Conservation (phyloP, 73 alveolate genomes). For the Paramecium bursaria region DNA sequence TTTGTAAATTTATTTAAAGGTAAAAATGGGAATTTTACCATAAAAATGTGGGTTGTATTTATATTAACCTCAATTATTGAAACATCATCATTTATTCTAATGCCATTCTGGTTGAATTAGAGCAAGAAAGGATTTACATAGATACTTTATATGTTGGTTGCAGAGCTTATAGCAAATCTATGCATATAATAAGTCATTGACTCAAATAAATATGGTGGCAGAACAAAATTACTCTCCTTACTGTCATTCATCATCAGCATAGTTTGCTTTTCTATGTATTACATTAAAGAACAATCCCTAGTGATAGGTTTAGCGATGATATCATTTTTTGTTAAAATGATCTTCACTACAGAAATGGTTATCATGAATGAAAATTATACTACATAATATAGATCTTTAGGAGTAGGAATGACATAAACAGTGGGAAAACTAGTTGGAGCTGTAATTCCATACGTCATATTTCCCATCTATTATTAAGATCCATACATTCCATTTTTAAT, state of each 20-base stretch:
- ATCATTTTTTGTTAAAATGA: conserved; percentile 43
- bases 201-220: conserved; percentile 31
- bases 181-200: conserved; percentile 6
- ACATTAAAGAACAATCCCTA: background rate
- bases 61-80: conserved; percentile 45
- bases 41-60: conserved; percentile 52
- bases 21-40: background rate
- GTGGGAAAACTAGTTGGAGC: conserved; percentile 51
- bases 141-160: conserved; percentile 24
- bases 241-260: conserved; percentile 18
- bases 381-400: conserved; percentile 51
- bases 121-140: conserved; percentile 25
- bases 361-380: conserved; percentile 59
- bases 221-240: background rate
- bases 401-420: conserved; percentile 52
- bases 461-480: conserved; percentile 6
- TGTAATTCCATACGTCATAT: conserved; percentile 27
- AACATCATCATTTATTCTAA: conserved; percentile 3
- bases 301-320: conserved; percentile 23
- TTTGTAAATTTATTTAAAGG: background rate
- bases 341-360: conserved; percentile 55
- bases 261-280: background rate
- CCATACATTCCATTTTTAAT: conserved; percentile 38
- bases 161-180: conserved; percentile 17
- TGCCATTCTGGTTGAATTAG: conserved; percentile 42